A percentile compares a stretch with the other conserved stretches of the same genome.
These are phyloP conservation scores for Tuctoria greenei DNA, from an alignment of 176 grass and related monocot genomes.

Conservation along the genomic window DNA sequence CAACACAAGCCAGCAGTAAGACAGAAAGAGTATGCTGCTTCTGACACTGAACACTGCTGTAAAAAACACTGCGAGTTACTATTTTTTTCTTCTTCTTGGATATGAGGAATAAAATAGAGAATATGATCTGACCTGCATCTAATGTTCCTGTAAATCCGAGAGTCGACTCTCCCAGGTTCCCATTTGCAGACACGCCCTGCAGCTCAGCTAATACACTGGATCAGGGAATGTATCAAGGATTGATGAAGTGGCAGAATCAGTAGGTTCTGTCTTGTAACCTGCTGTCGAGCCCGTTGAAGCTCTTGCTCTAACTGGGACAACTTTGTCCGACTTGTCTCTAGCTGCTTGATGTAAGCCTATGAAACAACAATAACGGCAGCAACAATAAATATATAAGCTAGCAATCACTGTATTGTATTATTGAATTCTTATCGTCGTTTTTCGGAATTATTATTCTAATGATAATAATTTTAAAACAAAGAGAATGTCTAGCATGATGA, in stretches of 20 bases:
- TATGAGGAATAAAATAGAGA: too few species aligned
- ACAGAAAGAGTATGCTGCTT: too few species aligned
- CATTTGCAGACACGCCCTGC: conserved; percentile 51
- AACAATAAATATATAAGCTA: neutral
- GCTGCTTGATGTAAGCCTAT: conserved; percentile 92
- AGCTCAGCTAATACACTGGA: neutral
- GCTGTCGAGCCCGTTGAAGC: conserved; percentile 61
- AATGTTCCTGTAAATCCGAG: conserved; percentile 49
- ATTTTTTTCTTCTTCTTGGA: too few species aligned
- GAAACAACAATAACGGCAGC: conserved; percentile 6
- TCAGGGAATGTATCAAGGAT: neutral
- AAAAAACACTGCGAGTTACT: too few species aligned
- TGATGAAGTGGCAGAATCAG: neutral
- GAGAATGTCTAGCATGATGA: neutral
- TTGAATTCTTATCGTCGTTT: too few species aligned
- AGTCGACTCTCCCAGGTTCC: conserved; percentile 48
- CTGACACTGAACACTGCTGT: too few species aligned
- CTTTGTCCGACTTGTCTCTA: conserved; percentile 90
- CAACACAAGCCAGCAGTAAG: neutral
- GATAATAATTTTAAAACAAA: too few species aligned
- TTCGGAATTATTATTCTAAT: too few species aligned
- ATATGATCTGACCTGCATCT: conserved; percentile 60
- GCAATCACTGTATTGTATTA: too few species aligned
- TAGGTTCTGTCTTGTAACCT: conserved; percentile 41
- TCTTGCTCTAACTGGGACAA: conserved; percentile 81